Conservation (phyloP, 1,284 basidiomycete genomes). For the Phenoliferia sp. region DNA sequence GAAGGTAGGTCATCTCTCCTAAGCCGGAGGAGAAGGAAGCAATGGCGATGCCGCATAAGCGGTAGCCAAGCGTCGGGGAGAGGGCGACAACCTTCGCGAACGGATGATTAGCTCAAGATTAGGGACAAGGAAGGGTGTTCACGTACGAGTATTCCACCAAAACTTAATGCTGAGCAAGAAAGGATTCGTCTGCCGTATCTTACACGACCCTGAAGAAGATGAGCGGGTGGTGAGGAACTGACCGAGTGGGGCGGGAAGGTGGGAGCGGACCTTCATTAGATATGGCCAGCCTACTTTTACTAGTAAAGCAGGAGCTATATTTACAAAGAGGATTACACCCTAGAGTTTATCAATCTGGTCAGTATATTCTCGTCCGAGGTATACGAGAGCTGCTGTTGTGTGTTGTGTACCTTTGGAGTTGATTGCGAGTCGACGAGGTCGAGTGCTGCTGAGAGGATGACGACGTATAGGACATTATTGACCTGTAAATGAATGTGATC, state of each 20-base stretch:
- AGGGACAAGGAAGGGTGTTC: not conserved
- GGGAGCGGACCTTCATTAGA: constrained; percentile 52
- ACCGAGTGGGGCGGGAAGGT: not conserved
- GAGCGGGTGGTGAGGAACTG: not conserved
- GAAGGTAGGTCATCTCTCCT: constrained; percentile 91
- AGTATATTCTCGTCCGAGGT: not conserved
- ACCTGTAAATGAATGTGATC: constrained; percentile 15
- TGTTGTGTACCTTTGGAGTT: constrained; percentile 69
- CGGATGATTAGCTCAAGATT: not conserved
- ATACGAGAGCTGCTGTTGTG: too few relatives aligned
- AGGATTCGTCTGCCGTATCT: constrained; percentile 68
- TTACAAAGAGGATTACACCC: constrained; percentile 38
- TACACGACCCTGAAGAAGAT: constrained; percentile 56
- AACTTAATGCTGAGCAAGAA: constrained; percentile 66
- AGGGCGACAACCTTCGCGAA: constrained; percentile 55
- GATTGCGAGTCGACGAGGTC: constrained; percentile 79
- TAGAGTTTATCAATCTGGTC: constrained; percentile 56
- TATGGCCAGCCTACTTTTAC: constrained; percentile 95
- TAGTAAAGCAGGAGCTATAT: constrained; percentile 45
- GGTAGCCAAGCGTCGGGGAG: constrained; percentile 62
- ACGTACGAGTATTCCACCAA: constrained; percentile 70
- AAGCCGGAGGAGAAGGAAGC: constrained; percentile 90
- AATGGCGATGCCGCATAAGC: constrained; percentile 78
- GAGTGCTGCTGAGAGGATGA: constrained; percentile 90
- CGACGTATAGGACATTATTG: constrained; percentile 63